Evolutionary conservation across 106 monocot species (phyloP).

Genomic region (Cymbidium sinense): DNA sequence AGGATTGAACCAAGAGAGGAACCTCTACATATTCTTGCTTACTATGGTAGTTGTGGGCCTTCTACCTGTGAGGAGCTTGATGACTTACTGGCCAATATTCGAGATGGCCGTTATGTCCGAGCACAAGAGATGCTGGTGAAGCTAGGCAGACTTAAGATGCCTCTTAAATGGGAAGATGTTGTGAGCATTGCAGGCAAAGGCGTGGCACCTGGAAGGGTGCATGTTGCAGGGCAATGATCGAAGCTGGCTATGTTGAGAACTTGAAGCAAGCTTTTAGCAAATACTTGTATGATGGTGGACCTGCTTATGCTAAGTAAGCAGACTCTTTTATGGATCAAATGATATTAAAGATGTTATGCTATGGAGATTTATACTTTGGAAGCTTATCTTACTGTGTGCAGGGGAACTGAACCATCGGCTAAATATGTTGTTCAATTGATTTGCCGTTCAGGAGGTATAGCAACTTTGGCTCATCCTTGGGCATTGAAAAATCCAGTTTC

Average conservation of each 20-base stretch:
- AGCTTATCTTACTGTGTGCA: constrained; percentile 14
- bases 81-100: constrained; percentile 47
- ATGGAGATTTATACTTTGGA: neutral
- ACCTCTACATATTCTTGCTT: constrained; percentile 83
- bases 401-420: constrained; percentile 73
- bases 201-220: constrained; percentile 92
- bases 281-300: constrained; percentile 86
- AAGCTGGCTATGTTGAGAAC: constrained; percentile 81
- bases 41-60: constrained; percentile 81
- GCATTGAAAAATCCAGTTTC: constrained; percentile 64
- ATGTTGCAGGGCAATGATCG: constrained; percentile 94
- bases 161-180: constrained; percentile 83
- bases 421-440: constrained; percentile 74
- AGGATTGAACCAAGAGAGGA: constrained; percentile 60
- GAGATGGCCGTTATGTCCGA: constrained; percentile 73
- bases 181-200: constrained; percentile 77
- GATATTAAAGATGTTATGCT: neutral
- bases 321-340: neutral
- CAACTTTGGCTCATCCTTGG: constrained; percentile 95
- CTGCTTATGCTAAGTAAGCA: constrained; percentile 86
- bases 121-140: constrained; percentile 82
- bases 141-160: constrained; percentile 58
- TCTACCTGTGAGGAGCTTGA: constrained; percentile 53
- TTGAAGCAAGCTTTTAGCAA: constrained; percentile 76
- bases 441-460: constrained; percentile 60